phyloP scores from a whole-genome alignment of 1,284 basidiomycete species.

The Agaricales sp. region DNA sequence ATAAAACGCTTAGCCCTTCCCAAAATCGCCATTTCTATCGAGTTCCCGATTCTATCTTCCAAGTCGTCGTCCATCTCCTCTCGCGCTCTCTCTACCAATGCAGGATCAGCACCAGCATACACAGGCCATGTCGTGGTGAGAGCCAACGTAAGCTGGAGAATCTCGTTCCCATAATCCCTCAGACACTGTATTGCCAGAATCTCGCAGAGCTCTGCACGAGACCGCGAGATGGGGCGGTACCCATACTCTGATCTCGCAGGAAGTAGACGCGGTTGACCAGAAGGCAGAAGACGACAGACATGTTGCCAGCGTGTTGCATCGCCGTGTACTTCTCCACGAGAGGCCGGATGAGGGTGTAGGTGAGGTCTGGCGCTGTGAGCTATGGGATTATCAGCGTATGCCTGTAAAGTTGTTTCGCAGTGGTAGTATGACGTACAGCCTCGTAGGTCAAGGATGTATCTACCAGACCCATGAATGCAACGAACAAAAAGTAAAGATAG shows the following conservation, averaged over 20 bases:
- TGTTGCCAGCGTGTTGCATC: slow-evolving; percentile 55
- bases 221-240: slow-evolving; percentile 58
- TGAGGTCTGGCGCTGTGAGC: slow-evolving; percentile 75
- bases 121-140: slow-evolving; percentile 85
- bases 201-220: slow-evolving; percentile 80
- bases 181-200: slow-evolving; percentile 79
- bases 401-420: not conserved
- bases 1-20: slow-evolving; percentile 80
- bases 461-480: slow-evolving; percentile 17
- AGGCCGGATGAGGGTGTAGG: slow-evolving; percentile 75
- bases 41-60: slow-evolving; percentile 77
- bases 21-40: slow-evolving; percentile 86
- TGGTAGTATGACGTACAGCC: slow-evolving; percentile 32
- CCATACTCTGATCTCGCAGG: slow-evolving; percentile 59
- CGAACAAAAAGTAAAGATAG: not conserved
- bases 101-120: slow-evolving; percentile 71
- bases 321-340: slow-evolving; percentile 63
- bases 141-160: slow-evolving; percentile 69
- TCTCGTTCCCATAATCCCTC: slow-evolving; percentile 66
- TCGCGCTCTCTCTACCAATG: slow-evolving; percentile 48
- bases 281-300: slow-evolving; percentile 78
- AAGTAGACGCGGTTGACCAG: slow-evolving; percentile 87
- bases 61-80: slow-evolving; percentile 68
- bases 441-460: slow-evolving; percentile 73
- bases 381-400: slow-evolving; percentile 19